Conservation (phyloP, 2,329 filamentous ascomycete species). For the Aspergillus tanneri region DNA sequence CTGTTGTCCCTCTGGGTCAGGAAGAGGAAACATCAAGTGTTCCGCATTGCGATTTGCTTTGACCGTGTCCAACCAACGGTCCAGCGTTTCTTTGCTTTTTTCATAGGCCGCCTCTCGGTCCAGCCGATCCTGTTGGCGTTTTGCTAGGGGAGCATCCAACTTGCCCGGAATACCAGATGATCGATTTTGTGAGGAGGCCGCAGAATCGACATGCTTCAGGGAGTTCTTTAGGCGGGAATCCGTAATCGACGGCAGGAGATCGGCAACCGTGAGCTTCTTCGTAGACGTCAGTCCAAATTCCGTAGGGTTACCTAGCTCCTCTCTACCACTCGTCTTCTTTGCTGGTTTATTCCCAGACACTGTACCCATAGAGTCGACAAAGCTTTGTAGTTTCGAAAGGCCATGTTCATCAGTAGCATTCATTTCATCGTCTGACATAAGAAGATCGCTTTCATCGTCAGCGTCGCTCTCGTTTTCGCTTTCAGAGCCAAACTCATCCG, state of each 20-base stretch:
- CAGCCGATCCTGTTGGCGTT: conserved; percentile 80
- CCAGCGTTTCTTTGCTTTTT: conserved; percentile 86
- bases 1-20: conserved; percentile 64
- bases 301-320: conserved; percentile 62
- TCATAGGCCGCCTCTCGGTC: conserved; percentile 81
- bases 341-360: conserved; percentile 36
- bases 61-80: conserved; percentile 91
- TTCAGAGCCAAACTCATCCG: conserved; percentile 41
- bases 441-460: conserved; percentile 29
- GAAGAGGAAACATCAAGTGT: conserved; percentile 82
- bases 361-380: conserved; percentile 65
- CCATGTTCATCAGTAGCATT: conserved; percentile 50
- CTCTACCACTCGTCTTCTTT: conserved; percentile 47
- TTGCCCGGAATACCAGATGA: conserved; percentile 61
- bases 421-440: conserved; percentile 40
- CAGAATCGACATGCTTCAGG: conserved; percentile 65
- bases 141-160: conserved; percentile 77
- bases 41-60: conserved; percentile 91
- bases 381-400: conserved; percentile 63
- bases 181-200: conserved; percentile 43
- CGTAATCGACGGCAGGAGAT: conserved; percentile 69
- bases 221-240: conserved; percentile 76
- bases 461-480: conserved; percentile 54
- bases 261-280: conserved; percentile 70
- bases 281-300: conserved; percentile 60